These are phyloP conservation scores for Cajanus cajan DNA, from an alignment of 306 rosid genomes.

Conservation along the genomic window DNA sequence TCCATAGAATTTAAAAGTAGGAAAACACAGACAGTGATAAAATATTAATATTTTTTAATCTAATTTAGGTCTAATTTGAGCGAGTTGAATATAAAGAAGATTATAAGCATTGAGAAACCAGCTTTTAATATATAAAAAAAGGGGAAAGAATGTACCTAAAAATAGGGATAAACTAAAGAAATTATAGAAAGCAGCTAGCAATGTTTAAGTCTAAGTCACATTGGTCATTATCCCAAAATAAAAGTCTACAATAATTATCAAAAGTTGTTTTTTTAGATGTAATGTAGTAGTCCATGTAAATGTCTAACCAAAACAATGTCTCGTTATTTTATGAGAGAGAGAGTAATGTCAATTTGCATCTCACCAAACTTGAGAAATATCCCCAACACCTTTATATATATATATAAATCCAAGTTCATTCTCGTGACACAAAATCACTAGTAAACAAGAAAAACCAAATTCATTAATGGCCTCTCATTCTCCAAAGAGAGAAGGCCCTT, in stretches of 20 bases:
- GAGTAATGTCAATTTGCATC: constrained; percentile 35
- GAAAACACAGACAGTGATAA: too few species aligned
- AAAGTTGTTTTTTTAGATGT: constrained; percentile 10
- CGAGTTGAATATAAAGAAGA: background rate
- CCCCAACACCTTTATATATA: background rate
- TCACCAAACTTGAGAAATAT: constrained; percentile 16
- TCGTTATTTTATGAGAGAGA: background rate
- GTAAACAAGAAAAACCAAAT: background rate
- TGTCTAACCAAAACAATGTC: constrained; percentile 3
- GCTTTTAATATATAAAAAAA: background rate
- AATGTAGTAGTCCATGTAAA: constrained; percentile 3
- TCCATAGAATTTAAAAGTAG: background rate
- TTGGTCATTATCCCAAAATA: background rate
- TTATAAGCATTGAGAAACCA: background rate
- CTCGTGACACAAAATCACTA: background rate
- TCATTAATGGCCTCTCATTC: constrained; percentile 27
- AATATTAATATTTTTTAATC: background rate
- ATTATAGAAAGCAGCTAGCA: background rate
- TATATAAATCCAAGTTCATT: constrained; percentile 15
- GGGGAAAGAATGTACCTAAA: background rate
- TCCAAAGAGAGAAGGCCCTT: constrained; percentile 31
- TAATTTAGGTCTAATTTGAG: background rate
- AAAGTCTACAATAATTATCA: background rate
- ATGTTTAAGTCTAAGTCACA: background rate
- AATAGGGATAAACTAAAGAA: background rate